Base-by-base conservation (phyloP, 2,329 filamentous ascomycete genomes). In the Mycosphaerella sp. region DNA sequence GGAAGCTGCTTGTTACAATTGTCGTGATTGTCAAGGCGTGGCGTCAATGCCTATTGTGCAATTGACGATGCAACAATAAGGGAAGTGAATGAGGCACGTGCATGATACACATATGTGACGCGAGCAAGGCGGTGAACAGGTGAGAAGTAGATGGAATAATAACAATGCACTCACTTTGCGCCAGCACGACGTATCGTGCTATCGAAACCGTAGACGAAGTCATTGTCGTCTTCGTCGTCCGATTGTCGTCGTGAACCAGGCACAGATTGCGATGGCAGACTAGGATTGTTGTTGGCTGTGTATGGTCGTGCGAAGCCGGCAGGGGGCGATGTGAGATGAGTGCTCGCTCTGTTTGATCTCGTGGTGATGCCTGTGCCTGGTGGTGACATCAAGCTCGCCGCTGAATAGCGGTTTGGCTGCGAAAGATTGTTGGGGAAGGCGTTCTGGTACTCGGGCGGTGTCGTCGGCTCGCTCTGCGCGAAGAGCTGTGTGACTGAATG, bases 371-470 rank as follows among this genome's bases (percentile, higher is more conserved):
- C 60, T 61, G 73, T 67, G 44, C 87, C 86, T 4, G 86, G 87
- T 42, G 89, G 87, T 36, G 89, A 92, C 43, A 86, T 86, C 66
- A 96, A 78, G 74, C 88, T 93, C 38, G 90, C 91, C 57, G 87
- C 87, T 51, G 92, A 95, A 75, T 95, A 92, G 58, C 91, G 83
- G 69, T 91, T 91, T 42, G 89, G 87, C 41, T 89, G 83, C 52
- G 89, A 89, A 68, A 93, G 87, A 62, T 84, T 53, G 87, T 59
- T 63, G 4, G 66, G 54, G 66, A 95, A 92, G 58, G 82, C 83
- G 61, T 95, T 89, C 64, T 84, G 85, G 70, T 93, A 92, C 71
- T 97, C 93, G 32, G 93, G 93, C 21, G 93, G 93, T 21, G 93
- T 98, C 1, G 93, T 96, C 12, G 93, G 93, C 73, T 97, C 92